Evolutionary conservation across 805 yeast species (phyloP), one percentile per base, ranked within the genome.

Genomic region (Candida glaebosa): DNA sequence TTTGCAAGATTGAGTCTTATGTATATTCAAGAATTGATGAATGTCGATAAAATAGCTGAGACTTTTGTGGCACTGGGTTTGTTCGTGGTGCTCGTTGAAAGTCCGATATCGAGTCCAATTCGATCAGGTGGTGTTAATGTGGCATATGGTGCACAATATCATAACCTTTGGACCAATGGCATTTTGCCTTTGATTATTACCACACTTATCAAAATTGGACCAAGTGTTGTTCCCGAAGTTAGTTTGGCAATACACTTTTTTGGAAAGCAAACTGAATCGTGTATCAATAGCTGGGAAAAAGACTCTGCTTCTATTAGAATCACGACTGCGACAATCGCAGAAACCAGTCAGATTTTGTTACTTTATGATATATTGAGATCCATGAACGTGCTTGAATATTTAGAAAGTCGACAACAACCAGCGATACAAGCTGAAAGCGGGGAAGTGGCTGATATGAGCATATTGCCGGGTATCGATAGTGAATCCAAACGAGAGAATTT

Each of bases 111-210:
- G 0, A 61, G 71, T 18, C 70, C 71, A 2, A 78, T 90, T 31
- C 87, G 83, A 54, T 67, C 72, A 3, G 96, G 95, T 0, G 74
- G 74, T 5, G 61, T 87, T 2, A 65, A 71, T 10, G 74, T 85
- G 2, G 71, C 69, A 30, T 53, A 62, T 1, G 59, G 77, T 3
- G 75, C 86, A 0, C 75, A 76, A 37, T 61, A 85, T 44, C 91
- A 89, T 57, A 73, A 76, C 39, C 67, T 86, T n/a, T 90, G 97
- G 97, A 75, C 80, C n/a, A 80, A 82, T 52, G 96, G 96, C 1
- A 62, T 90, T 14, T 66, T 90, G 22, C 81, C 93, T 0, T 76
- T 87, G 4, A 64, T 84, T 16, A 63, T 87, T 38, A 66, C 77
- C 1, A 60, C 87, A 12, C 55, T 87, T 31, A 71, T 81, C 19